Percentiles rank a stretch among this genome's conserved stretches.
Conservation (phyloP, 148 eudicot genomes). For the Amaranthus palmeri region DNA sequence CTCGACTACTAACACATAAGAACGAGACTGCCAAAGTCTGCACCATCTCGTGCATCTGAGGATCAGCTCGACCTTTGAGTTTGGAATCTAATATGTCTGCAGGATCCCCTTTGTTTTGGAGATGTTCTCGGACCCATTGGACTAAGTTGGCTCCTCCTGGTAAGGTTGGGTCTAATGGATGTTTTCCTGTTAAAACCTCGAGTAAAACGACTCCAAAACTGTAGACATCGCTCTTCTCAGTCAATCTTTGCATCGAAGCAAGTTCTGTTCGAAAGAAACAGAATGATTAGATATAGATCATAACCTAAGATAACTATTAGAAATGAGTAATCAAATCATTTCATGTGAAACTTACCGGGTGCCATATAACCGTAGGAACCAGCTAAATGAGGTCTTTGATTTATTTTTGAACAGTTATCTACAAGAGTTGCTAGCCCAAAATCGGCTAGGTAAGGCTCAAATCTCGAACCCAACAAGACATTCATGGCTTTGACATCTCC, state of each 20-base stretch:
- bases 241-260: constrained; percentile 68
- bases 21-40: constrained; percentile 86
- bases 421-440: constrained; percentile 84
- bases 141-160: constrained; percentile 84
- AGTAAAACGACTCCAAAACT: constrained; percentile 88
- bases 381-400: constrained; percentile 68
- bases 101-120: constrained; percentile 63
- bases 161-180: constrained; percentile 86
- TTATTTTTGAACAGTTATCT: constrained; percentile 32
- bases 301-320: neutral
- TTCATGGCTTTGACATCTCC: constrained; percentile 99
- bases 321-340: neutral
- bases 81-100: constrained; percentile 71
- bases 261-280: constrained; percentile 45
- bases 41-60: constrained; percentile 89
- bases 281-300: neutral
- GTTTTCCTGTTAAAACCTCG: constrained; percentile 91
- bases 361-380: constrained; percentile 99
- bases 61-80: constrained; percentile 87
- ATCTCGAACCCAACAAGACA: constrained; percentile 63
- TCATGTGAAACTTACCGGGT: constrained; percentile 51
- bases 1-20: constrained; percentile 64
- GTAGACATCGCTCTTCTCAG: constrained; percentile 91
- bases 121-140: constrained; percentile 81
- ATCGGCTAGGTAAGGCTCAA: constrained; percentile 87